phyloP scores from a whole-genome alignment of 495 filamentous ascomycete genomes.

The Aspergillus funiculosus region DNA sequence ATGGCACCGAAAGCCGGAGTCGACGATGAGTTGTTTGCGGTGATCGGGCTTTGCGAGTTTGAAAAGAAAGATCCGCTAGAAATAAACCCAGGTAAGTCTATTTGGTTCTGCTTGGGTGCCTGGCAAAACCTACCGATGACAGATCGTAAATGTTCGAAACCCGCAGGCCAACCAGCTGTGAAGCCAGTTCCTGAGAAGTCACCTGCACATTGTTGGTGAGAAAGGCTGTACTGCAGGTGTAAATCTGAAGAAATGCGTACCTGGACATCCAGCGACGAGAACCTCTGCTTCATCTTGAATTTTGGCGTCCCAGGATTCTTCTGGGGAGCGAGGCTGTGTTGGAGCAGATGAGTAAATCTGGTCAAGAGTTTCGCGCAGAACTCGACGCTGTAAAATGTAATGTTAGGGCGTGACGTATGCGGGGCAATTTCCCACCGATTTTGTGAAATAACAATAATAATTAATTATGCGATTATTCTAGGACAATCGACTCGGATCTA shows the following conservation, averaged over 20 bases:
- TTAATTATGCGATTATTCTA: constrained; percentile 4
- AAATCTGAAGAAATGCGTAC: constrained; percentile 31
- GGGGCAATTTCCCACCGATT: constrained; percentile 29
- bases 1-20: constrained; percentile 94
- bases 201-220: constrained; percentile 50
- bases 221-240: background rate
- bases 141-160: constrained; percentile 94
- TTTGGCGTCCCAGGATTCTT: background rate
- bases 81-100: background rate
- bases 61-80: constrained; percentile 82
- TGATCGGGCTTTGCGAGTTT: constrained; percentile 82
- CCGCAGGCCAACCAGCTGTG: constrained; percentile 66
- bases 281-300: constrained; percentile 87
- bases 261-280: constrained; percentile 89
- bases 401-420: constrained; percentile 44
- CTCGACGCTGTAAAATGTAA: too few species aligned
- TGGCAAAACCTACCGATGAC: constrained; percentile 53
- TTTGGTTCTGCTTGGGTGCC: background rate
- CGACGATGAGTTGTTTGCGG: constrained; percentile 82
- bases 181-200: constrained; percentile 84
- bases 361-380: constrained; percentile 28
- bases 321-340: constrained; percentile 7
- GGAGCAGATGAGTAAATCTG: constrained; percentile 7
- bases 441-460: constrained; percentile 1
- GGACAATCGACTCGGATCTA: background rate